Conservation (phyloP, 176 grass and related monocot genomes). For the Juncus inflexus region DNA sequence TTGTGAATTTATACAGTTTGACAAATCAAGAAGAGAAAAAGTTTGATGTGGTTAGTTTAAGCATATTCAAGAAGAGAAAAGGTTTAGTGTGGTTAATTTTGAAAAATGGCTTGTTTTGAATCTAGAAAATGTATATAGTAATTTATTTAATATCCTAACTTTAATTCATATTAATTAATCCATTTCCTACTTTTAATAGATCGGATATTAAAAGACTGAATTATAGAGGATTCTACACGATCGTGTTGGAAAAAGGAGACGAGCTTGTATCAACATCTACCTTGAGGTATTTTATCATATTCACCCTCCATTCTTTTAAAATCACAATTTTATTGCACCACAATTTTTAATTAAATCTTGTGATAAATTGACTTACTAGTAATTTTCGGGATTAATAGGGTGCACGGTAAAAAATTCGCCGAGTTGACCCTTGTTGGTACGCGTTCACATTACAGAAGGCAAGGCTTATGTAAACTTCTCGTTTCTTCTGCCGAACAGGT, state of each 20-base stretch:
- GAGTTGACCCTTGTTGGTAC: constrained; percentile 69
- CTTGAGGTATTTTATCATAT: constrained; percentile 49
- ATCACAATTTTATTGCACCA: not conserved
- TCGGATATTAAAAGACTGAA: constrained; percentile 60
- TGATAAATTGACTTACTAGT: not conserved
- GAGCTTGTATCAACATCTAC: constrained; percentile 58
- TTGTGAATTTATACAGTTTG: too few species aligned
- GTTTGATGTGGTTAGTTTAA: too few species aligned
- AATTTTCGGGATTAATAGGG: constrained; percentile 39
- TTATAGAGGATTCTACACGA: constrained; percentile 74
- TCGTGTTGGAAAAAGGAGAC: constrained; percentile 58
- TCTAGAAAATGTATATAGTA: too few species aligned
- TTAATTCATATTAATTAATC: not conserved
- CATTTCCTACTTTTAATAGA: constrained; percentile 30
- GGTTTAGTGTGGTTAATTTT: too few species aligned
- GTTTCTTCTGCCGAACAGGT: constrained; percentile 69
- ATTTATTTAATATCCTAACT: not conserved
- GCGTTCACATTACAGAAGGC: constrained; percentile 34
- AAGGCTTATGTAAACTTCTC: constrained; percentile 60
- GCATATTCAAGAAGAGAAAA: too few species aligned
- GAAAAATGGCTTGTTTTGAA: too few species aligned
- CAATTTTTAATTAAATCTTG: constrained; percentile 16
- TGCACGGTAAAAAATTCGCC: constrained; percentile 61
- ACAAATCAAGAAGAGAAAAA: too few species aligned
- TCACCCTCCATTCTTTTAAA: constrained; percentile 1